Base-by-base conservation (phyloP, 2,329 filamentous ascomycete genomes). In the Fusarium anguioides region DNA sequence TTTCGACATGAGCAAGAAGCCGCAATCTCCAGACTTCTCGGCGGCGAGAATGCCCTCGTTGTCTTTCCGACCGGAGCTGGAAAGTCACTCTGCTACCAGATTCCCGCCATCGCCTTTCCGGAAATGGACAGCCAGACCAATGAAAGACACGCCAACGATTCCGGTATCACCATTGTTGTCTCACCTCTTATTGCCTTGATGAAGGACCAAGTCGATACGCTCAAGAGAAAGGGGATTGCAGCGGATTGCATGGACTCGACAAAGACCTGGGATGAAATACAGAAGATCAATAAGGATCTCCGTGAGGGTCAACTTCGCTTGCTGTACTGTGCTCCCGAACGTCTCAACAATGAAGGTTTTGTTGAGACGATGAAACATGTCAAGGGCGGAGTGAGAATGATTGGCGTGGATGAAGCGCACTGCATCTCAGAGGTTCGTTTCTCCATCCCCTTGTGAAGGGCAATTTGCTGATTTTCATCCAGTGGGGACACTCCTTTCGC, bases 271-370 rank as follows among this genome's bases (percentile, higher is more conserved):
- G 80, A 86, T 6, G 78, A 84, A 49, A 72, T 83, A 11, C 77
- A 79, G 41, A 50, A 72, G 1, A 80, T 80, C 47, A 78, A 75
- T 35, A 66, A 72, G 11, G 74, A 72, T 18, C 73, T 84, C 50
- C 77, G 80, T 17, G 76, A 80, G 35, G 86, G 84, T 1, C 74
- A 80, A 14, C 70, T 89, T 9, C 82, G 84, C 5, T 70, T 89
- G 4, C 74, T 89, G 5, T 89, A 88, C 61, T 87, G 85, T 50
- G 84, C 86, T 0, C 87, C 87, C 0, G 87, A 89, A 72, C 79
- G 85, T 8, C 77, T 89, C 12, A 89, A 88, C 69, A 89, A 89
- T 55, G 86, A 89, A 68, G 82, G 82, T 0, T 89, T 89, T 46
- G 80, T 89, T 8, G 81, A 83, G 44, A 83, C 78, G 17, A 86